phyloP scores from a whole-genome alignment of 176 grass and related monocot genomes.

The Triticum urartu region DNA sequence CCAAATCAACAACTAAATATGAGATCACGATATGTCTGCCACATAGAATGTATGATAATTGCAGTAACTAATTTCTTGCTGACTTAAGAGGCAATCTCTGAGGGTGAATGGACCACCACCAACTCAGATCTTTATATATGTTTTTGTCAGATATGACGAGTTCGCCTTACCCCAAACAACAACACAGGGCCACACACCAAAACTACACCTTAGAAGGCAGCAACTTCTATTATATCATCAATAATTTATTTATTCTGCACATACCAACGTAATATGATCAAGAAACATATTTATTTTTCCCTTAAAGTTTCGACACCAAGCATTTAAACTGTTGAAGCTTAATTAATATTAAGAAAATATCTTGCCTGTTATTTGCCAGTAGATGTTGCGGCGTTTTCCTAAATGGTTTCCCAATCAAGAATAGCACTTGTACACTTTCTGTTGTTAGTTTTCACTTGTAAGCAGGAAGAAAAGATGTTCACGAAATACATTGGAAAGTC shows the following conservation, averaged over 20 bases:
- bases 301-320: not conserved
- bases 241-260: not conserved
- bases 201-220: not conserved
- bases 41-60: not conserved
- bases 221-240: too few species aligned
- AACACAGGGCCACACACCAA: not conserved
- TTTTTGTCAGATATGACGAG: not conserved
- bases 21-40: not conserved
- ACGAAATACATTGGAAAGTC: not conserved
- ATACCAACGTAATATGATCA: not conserved
- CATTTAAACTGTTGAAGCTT: not conserved
- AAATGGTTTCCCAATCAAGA: not conserved
- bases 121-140: not conserved
- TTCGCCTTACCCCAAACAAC: not conserved
- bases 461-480: not conserved
- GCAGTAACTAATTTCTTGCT: not conserved
- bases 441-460: constrained; percentile 2
- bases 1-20: not conserved
- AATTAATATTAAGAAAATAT: not conserved
- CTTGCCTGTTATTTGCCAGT: not conserved
- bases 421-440: not conserved
- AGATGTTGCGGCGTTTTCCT: not conserved
- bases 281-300: not conserved
- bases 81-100: not conserved
- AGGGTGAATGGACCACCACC: not conserved